Evolutionary conservation across 2,329 filamentous ascomycete genomes (phyloP), one percentile per base, ranked within the genome.

Genomic region (Exophiala sp.): DNA sequence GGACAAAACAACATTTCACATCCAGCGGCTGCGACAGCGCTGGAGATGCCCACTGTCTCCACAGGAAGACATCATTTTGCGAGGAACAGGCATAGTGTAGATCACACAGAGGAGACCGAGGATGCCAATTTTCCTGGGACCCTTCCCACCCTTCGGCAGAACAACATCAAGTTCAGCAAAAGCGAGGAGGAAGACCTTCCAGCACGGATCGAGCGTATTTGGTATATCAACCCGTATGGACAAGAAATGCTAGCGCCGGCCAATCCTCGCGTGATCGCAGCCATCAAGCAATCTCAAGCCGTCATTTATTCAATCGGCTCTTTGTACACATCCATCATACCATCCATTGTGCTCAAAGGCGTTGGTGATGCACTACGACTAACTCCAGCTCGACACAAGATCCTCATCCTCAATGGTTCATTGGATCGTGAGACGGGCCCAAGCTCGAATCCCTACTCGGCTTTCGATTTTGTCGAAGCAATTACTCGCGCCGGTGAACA

Each of bases 161-260:
- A 87, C 47, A 89, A 95, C 59, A 91, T 96, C 56, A 76, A 78
- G 3, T 95, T 96, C 68, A 87, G 81, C 65, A 97, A 97, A 72
- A 86, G 90, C 59, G 83, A 88, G 57, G 88, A 92, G 50, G 87
- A 91, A 63, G 89, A 94, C 50, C 77, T 97, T 1, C 81, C 89
- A 0, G 80, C 87, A 0, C 80, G 89, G 24, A 95, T 97, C 62
- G 78, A 85, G 50, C 76, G 91, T 2, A 79, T 97, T 32, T 97
- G 91, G 90, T 97, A 97, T 74, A 97, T 97, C 74, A 97, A 96
- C 66, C 92, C 92, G 0, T 97, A 96, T 69, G 92, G 92, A n/a
- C 90, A 96, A 68, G 91, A 96, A 71, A 96, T 97, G 62, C 83
- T 86, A 14, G 88, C 91, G 0, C 81, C 85, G 0, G 88, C 90